Evolutionary conservation across 2,329 filamentous ascomycete genomes (phyloP).

Genomic region (Aspergillus costaricaensis): DNA sequence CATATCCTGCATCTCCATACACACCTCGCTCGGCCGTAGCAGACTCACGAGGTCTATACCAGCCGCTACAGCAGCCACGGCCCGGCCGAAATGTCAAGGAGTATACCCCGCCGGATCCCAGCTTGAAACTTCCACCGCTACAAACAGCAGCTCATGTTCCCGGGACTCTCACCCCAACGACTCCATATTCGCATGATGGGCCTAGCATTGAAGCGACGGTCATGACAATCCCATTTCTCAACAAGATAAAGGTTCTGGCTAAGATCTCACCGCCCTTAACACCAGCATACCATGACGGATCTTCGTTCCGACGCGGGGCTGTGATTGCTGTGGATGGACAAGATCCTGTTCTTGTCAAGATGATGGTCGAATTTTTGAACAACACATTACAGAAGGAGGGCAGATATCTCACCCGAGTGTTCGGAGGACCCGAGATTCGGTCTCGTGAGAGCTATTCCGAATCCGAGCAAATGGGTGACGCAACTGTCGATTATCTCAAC

Average conservation of each 20-base stretch:
- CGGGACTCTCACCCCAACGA: slow-evolving; percentile 26
- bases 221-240: slow-evolving; percentile 71
- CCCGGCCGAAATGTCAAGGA: slow-evolving; percentile 34
- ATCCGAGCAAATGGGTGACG: slow-evolving; percentile 47
- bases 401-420: slow-evolving; percentile 53
- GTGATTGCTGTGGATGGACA: slow-evolving; percentile 83
- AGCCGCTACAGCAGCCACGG: slow-evolving; percentile 60
- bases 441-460: slow-evolving; percentile 24
- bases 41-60: slow-evolving; percentile 37
- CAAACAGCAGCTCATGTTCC: slow-evolving; percentile 42
- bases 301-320: slow-evolving; percentile 63
- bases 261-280: slow-evolving; percentile 72
- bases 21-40: slow-evolving; percentile 45
- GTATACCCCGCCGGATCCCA: slow-evolving; percentile 49
- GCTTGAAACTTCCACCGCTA: slow-evolving; percentile 56
- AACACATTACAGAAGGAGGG: slow-evolving; percentile 54
- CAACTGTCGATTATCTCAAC: slow-evolving; percentile 61
- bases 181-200: slow-evolving; percentile 41
- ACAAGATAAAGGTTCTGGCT: slow-evolving; percentile 75
- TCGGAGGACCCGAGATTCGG: slow-evolving; percentile 48
- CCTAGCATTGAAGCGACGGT: slow-evolving; percentile 66
- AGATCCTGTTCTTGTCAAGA: slow-evolving; percentile 62
- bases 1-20: slow-evolving; percentile 48
- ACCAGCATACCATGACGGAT: slow-evolving; percentile 30
- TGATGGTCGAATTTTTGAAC: slow-evolving; percentile 66